Evolutionary conservation across 352 stramenopile species (phyloP), one percentile per base, ranked within the genome.

Genomic region (Pythium vanterpoolii): DNA sequence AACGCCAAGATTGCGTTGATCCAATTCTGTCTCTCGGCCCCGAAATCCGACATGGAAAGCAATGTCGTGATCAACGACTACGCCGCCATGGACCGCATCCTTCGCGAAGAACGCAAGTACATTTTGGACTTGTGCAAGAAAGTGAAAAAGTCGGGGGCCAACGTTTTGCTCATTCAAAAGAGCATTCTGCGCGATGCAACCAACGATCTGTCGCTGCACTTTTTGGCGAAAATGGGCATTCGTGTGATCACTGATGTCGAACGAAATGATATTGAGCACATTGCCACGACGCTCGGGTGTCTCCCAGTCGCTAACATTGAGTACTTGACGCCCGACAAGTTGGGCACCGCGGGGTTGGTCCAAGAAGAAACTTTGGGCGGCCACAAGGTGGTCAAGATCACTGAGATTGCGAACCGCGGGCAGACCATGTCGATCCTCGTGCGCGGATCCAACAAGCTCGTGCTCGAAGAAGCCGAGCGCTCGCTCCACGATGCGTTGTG

Each of bases 31-130:
- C 83, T 99, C 7, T 98, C 92, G 38, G 97, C 97, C 27, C 97
- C 97, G 31, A 99, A 99, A 83, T 98, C 97, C 13, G 98, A 99
- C 77, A 99, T 99, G 91, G 97, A 99, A 76, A 99, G 98, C 82
- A 99, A 98, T 69, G 97, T 99, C n/a, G 96, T 99, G 33, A 98
- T 99, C 53, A 98, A 92, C 60, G 97, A 99, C 77, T 99, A 99
- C 78, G 96, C 96, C 31, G 95, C 96, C 43, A 99, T 99, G 98
- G 97, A 99, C 79, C 90, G 97, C 39, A 98, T 99, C 61, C 77
- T 99, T 28, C 89, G 97, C 39, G 97, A 99, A 60, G 97, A 99
- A 74, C 85, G 97, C 65, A 99, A 99, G 78, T 98, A 99, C 82
- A 98, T 99, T 55, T 73, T 99, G 24, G 90, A 96, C 62, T 64